Evolutionary conservation across 768 basidiomycete genomes (phyloP).

Genomic region (Neoboletus magnificus): DNA sequence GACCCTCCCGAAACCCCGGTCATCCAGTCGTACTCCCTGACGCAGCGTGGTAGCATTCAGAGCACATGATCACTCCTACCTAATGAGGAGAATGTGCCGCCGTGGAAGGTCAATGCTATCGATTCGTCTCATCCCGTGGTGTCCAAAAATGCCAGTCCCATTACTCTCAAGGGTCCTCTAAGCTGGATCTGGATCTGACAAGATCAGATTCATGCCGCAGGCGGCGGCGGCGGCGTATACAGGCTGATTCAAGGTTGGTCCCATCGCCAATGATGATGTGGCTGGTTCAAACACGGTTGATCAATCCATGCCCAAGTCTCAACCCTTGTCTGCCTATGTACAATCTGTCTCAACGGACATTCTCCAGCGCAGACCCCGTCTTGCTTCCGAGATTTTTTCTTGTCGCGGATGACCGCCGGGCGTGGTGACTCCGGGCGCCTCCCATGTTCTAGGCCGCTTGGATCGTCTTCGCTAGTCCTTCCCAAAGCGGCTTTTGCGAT

Average conservation of each 20-base stretch:
- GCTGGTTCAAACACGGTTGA: background rate
- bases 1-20: background rate
- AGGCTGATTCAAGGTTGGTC: no score
- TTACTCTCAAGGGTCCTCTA: background rate
- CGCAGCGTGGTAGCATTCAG: no score
- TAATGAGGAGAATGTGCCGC: background rate
- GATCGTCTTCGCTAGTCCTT: background rate
- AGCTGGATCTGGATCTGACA: background rate
- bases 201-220: background rate
- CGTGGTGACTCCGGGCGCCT: no score
- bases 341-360: background rate
- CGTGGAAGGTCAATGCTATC: background rate
- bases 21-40: background rate
- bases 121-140: background rate
- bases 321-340: background rate
- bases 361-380: background rate
- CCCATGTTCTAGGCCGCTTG: no score
- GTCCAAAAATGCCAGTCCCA: background rate
- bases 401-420: no score
- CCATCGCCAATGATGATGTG: background rate
- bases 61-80: background rate
- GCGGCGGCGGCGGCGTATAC: no score
- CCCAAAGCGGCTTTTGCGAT: background rate
- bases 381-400: background rate
- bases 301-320: background rate